Conservation (phyloP, 345 rosid species). For the Eucalyptus paniculata region DNA sequence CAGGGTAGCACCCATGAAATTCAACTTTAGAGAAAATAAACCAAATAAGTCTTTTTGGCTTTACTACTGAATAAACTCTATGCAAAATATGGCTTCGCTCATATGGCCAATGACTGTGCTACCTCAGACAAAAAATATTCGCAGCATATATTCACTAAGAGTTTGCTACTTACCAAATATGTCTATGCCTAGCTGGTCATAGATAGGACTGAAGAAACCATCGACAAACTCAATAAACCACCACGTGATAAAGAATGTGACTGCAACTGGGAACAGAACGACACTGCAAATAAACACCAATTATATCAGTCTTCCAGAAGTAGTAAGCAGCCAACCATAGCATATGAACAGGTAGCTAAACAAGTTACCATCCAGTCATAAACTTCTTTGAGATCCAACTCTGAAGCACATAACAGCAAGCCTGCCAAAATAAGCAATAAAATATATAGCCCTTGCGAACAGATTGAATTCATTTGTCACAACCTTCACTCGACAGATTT, state of each 20-base stretch:
- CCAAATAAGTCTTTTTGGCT: not conserved
- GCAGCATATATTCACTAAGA: not conserved
- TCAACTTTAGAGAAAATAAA: not conserved
- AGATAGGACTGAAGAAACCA: conserved; percentile 66
- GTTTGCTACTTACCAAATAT: conserved; percentile 35
- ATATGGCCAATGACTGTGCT: not conserved
- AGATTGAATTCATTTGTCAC: not conserved
- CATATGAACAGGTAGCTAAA: not conserved
- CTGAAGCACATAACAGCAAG: conserved; percentile 57
- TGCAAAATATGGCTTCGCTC: not conserved
- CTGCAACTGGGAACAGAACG: conserved; percentile 64
- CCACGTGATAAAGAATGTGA: conserved; percentile 63
- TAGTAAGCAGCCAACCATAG: not conserved
- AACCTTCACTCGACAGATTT: not conserved
- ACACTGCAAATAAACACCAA: conserved; percentile 31
- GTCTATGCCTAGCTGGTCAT: conserved; percentile 49
- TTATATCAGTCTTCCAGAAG: conserved; percentile 4
- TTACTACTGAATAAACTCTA: not conserved
- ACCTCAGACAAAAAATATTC: not conserved
- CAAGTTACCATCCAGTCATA: conserved; percentile 63
- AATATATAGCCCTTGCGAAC: not conserved
- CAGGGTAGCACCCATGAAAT: not conserved
- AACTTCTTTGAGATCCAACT: conserved; percentile 73
- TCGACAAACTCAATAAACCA: conserved; percentile 70
- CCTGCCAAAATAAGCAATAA: conserved; percentile 23